Conservation (phyloP, 1,284 basidiomycete genomes). For the Ustilago xerochloae region DNA sequence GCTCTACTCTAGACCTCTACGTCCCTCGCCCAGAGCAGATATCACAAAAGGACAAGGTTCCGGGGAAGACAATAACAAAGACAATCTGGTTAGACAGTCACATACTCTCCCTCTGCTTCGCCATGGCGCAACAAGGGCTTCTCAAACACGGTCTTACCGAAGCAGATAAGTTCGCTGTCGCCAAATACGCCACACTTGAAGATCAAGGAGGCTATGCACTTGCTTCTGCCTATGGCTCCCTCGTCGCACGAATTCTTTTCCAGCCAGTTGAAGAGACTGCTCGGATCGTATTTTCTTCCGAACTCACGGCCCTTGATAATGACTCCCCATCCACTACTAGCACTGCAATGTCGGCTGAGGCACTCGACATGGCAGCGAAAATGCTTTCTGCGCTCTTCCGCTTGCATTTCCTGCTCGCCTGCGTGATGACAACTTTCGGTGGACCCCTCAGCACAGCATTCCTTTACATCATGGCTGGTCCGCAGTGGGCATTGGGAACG, state of each 20-base stretch:
- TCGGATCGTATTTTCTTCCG: constrained; percentile 51
- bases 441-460: constrained; percentile 51
- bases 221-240: constrained; percentile 65
- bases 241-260: constrained; percentile 63
- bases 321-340: neutral
- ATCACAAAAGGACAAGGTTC: neutral
- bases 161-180: constrained; percentile 81
- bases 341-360: neutral
- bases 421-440: constrained; percentile 50
- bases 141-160: constrained; percentile 96
- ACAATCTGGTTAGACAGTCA: constrained; percentile 26
- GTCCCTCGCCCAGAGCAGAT: constrained; percentile 56
- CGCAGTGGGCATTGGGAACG: constrained; percentile 54
- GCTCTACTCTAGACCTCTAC: constrained; percentile 79
- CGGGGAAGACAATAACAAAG: neutral
- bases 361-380: neutral
- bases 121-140: constrained; percentile 85
- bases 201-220: constrained; percentile 67
- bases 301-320: constrained; percentile 13
- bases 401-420: constrained; percentile 50
- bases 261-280: constrained; percentile 65
- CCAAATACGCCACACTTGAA: constrained; percentile 53
- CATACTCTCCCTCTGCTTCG: constrained; percentile 73
- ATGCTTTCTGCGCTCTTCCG: constrained; percentile 51
- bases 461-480: constrained; percentile 60